Percentiles rank a stretch among this genome's conserved stretches.
Conservation (phyloP, 108 stramenopile genomes). For the Skeletonema costatum region DNA sequence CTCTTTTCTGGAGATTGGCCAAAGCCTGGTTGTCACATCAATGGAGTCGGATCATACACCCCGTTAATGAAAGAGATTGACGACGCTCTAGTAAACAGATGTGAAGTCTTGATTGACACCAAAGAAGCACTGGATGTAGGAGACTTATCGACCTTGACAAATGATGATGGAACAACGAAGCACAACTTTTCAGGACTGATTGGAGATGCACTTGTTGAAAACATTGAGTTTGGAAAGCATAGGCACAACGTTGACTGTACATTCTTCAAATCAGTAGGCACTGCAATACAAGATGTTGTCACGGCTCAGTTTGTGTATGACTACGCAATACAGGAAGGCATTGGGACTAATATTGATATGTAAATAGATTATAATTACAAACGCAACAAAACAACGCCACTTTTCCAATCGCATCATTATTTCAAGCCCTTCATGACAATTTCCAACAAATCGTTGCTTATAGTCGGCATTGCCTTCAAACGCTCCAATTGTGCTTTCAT, state of each 20-base stretch:
- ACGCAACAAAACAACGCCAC: background rate
- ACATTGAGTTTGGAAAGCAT: slow-evolving; percentile 21
- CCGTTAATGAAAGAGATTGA: slow-evolving; percentile 75
- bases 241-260: slow-evolving; percentile 49
- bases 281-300: slow-evolving; percentile 80
- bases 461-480: slow-evolving; percentile 57
- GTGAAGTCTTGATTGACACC: slow-evolving; percentile 69
- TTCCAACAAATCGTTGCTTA: slow-evolving; percentile 86
- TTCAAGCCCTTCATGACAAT: slow-evolving; percentile 76
- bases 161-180: slow-evolving; percentile 20
- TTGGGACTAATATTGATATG: slow-evolving; percentile 38
- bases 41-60: slow-evolving; percentile 79
- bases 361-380: slow-evolving; percentile 6
- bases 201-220: slow-evolving; percentile 52
- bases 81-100: slow-evolving; percentile 27
- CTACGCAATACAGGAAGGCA: slow-evolving; percentile 16
- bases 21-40: slow-evolving; percentile 65
- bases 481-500: slow-evolving; percentile 84
- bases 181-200: slow-evolving; percentile 53
- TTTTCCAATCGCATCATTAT: background rate
- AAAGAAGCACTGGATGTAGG: slow-evolving; percentile 75
- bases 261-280: slow-evolving; percentile 79
- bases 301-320: slow-evolving; percentile 54
- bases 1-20: slow-evolving; percentile 55
- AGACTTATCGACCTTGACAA: slow-evolving; percentile 59